A percentile compares a stretch with the other conserved stretches of the same genome.
Conservation (phyloP, 768 basidiomycete genomes). For the Serendipita vermifera region DNA sequence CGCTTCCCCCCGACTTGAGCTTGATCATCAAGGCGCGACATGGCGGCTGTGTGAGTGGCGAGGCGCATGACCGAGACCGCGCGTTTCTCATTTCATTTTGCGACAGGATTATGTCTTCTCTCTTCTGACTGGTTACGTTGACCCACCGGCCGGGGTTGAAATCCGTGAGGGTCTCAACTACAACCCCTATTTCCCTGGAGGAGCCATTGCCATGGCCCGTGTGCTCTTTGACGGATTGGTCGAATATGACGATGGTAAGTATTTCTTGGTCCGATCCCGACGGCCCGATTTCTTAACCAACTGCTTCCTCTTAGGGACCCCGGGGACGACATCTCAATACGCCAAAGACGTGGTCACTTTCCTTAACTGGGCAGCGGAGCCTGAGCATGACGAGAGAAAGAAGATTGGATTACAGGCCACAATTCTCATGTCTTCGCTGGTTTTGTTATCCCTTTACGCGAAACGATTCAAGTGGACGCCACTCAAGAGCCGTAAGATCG, state of each 20-base stretch:
- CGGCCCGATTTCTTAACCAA: neutral
- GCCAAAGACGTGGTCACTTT: constrained; percentile 97
- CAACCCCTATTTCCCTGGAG: constrained; percentile 98
- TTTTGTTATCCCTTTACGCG: constrained; percentile 68
- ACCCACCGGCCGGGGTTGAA: constrained; percentile 90
- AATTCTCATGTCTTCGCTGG: constrained; percentile 80
- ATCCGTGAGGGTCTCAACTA: constrained; percentile 98
- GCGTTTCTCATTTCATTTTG: neutral
- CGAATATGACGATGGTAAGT: constrained; percentile 85
- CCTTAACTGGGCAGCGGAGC: constrained; percentile 94
- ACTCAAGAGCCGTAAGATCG: constrained; percentile 88
- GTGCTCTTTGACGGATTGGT: constrained; percentile 91
- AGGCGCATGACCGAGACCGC: neutral
- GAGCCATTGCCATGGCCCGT: constrained; percentile 97
- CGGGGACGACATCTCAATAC: constrained; percentile 96
- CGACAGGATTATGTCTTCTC: constrained; percentile 90
- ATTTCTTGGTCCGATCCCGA: neutral
- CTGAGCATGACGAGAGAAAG: constrained; percentile 96
- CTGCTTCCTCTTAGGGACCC: constrained; percentile 48
- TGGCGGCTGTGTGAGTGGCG: constrained; percentile 69
- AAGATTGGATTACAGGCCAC: constrained; percentile 93
- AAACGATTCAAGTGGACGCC: constrained; percentile 92
- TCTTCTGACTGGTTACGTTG: constrained; percentile 91
- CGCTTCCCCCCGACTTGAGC: constrained; percentile 92
- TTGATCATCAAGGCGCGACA: constrained; percentile 98